phyloP scores from a whole-genome alignment of 192 early-diverging fungal species.

The Umbelopsis ramanniana region DNA sequence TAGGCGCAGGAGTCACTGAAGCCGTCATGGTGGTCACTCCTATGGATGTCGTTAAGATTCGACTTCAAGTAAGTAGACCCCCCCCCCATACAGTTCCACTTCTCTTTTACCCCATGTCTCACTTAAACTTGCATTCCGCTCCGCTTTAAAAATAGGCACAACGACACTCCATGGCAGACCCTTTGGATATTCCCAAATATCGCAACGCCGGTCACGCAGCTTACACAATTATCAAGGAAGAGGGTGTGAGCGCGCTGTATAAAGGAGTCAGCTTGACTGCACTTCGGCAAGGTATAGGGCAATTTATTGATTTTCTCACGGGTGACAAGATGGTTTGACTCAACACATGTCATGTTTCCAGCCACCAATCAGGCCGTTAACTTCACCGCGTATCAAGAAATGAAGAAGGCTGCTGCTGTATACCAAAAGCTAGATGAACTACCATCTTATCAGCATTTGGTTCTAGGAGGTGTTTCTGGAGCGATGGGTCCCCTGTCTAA shows the following conservation, averaged over 20 bases:
- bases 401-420: conserved; percentile 77
- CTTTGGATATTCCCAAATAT: conserved; percentile 95
- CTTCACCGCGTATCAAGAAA: conserved; percentile 94
- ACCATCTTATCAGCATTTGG: conserved; percentile 87
- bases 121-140: not conserved
- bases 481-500: conserved; percentile 94
- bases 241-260: conserved; percentile 85
- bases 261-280: conserved; percentile 93
- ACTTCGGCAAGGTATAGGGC: conserved; percentile 73
- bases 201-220: conserved; percentile 91
- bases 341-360: conserved; percentile 19
- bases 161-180: conserved; percentile 95
- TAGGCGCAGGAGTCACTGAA: conserved; percentile 93
- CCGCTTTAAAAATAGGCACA: conserved; percentile 60
- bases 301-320: conserved; percentile 6
- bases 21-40: conserved; percentile 94
- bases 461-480: conserved; percentile 88
- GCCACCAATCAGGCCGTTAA: conserved; percentile 98
- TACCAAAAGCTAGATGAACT: conserved; percentile 71
- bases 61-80: conserved; percentile 65
- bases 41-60: conserved; percentile 99
- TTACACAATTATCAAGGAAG: conserved; percentile 90
- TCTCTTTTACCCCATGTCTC: not conserved
- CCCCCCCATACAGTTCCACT: not conserved
- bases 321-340: not conserved